Conservation (phyloP, 345 rosid genomes). For the Boechera divaricarpa region DNA sequence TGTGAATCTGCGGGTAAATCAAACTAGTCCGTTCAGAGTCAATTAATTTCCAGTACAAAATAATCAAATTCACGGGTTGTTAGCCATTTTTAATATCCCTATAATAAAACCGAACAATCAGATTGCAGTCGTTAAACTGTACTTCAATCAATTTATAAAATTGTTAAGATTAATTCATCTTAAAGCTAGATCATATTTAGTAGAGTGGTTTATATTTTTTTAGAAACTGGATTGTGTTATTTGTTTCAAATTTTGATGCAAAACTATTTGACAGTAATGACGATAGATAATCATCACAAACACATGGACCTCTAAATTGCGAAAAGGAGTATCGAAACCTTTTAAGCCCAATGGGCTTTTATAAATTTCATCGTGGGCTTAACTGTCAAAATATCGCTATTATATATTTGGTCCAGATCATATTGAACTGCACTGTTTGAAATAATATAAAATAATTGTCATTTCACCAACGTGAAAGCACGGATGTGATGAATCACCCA, state of each 20-base stretch:
- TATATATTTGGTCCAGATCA: too few species aligned
- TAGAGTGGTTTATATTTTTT: background rate
- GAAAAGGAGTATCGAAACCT: background rate
- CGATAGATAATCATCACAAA: background rate
- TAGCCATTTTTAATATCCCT: too few species aligned
- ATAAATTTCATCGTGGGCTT: too few species aligned
- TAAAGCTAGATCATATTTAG: background rate
- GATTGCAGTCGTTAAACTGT: too few species aligned
- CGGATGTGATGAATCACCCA: constrained; percentile 30
- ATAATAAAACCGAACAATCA: too few species aligned
- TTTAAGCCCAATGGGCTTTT: background rate
- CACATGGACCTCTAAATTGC: background rate
- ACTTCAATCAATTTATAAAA: background rate
- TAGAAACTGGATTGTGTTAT: background rate
- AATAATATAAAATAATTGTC: background rate
- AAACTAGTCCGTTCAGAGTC: too few species aligned
- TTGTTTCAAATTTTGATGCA: too few species aligned
- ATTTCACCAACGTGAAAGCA: constrained; percentile 1
- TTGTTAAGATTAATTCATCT: background rate
- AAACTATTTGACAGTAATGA: background rate
- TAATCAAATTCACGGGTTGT: too few species aligned
- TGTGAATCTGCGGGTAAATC: too few species aligned
- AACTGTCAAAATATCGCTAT: too few species aligned
- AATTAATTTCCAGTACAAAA: too few species aligned
- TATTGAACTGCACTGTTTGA: background rate